Percentiles rank a stretch among this genome's conserved stretches.
These are phyloP conservation scores for Termitomyces sp. DNA, from an alignment of 768 basidiomycete species.

Conservation along the genomic window DNA sequence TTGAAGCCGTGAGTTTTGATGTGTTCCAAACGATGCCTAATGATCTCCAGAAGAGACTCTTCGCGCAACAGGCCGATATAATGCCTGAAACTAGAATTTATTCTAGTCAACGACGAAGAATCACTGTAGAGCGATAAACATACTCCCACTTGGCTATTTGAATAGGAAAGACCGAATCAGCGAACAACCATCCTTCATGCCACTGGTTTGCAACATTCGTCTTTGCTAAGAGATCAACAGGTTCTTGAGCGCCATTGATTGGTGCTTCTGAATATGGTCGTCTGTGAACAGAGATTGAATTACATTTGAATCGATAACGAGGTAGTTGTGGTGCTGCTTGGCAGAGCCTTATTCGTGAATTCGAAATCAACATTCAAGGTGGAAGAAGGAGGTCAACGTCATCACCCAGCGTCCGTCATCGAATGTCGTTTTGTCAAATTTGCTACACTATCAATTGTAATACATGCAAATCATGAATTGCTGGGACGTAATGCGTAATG, in stretches of 20 bases:
- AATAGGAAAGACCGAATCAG: constrained; percentile 79
- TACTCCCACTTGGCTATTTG: constrained; percentile 72
- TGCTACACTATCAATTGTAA: neutral
- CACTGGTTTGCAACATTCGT: neutral
- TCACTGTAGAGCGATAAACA: constrained; percentile 22
- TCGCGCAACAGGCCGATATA: constrained; percentile 59
- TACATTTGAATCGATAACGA: neutral
- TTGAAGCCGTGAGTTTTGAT: constrained; percentile 56
- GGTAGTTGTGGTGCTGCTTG: neutral
- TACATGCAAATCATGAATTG: neutral
- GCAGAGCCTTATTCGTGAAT: neutral
- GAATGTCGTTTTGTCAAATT: too few species aligned
- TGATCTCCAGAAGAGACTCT: constrained; percentile 47
- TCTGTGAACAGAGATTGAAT: neutral
- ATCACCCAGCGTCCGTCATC: neutral
- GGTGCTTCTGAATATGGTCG: neutral
- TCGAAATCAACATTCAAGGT: neutral
- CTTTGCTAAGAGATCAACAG: neutral
- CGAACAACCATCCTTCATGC: constrained; percentile 49
- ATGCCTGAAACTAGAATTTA: constrained; percentile 49
- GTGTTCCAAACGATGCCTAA: constrained; percentile 45
- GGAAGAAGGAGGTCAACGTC: neutral
- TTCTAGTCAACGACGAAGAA: constrained; percentile 2
- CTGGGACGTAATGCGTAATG: constrained; percentile 12
- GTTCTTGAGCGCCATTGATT: neutral